Base-by-base conservation (phyloP, 2,329 filamentous ascomycete species). In the Rhynchosporium graminicola region DNA sequence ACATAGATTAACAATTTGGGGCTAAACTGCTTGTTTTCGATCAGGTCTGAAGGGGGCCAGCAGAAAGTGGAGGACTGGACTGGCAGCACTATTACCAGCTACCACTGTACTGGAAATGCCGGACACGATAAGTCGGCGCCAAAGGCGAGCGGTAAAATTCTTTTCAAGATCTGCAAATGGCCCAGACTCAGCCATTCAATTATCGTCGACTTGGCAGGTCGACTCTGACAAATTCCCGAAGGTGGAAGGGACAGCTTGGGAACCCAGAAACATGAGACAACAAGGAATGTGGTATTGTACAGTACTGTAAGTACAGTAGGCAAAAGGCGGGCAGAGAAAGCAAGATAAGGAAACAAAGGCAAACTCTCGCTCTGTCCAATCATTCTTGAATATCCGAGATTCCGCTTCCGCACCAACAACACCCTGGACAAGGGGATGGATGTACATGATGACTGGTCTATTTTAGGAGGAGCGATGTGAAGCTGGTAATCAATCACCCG, bases 1-100 rank as follows among this genome's bases (percentile, higher is more conserved):
- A 40, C 40, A 40, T 40, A 54, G 33, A 54, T 54, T 54, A 33
- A 28, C 51, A 54, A 54, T 54, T 40, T 54, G 51, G 33, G 33
- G 20, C 28, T 40, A 40, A 36, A 54, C 40, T 54, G 51, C 51
- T 40, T 54, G 51, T 54, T 54, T 54, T 52, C 28, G 28, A 33
- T 54, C 12, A 54, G 51, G 51, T 20, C 36, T 33, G 12, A 45
- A n/a, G 28, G n/a, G 33, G 51, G 51, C 36, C 36, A 42, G 36
- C 36, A 42, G 36, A 54, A 38, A 54, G 33, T 54, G 51, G 38
- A 54, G 33, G n/a, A n/a, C 28, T 38, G 13, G 20, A 20, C 20
- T 20, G 20, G 20, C 20, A 20, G n/a, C 43, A 46, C 43, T 45
- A 6, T 15, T 45, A 9, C 38, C 51, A 40, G 10, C 36, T 4